Evolutionary conservation across 768 basidiomycete species (phyloP).

Genomic region (Agrocybe pediades): DNA sequence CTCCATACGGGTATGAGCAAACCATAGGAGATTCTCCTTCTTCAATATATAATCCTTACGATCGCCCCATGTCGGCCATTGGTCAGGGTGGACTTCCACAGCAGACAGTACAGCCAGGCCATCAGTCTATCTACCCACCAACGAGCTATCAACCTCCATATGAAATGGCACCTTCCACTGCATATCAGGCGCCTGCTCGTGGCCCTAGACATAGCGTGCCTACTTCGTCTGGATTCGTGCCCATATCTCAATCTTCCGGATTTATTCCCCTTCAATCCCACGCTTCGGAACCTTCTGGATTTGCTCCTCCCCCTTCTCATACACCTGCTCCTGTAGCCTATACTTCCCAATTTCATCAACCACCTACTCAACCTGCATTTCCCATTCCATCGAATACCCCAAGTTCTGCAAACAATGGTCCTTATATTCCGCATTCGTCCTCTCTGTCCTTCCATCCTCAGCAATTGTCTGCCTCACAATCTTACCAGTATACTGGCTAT

Average conservation of each 20-base stretch:
- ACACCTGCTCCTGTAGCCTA: conserved; percentile 38
- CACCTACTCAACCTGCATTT: conserved; percentile 26
- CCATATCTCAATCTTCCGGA: conserved; percentile 45
- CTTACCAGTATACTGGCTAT: conserved; percentile 38
- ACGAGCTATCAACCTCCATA: conserved; percentile 42
- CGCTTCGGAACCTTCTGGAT: conserved; percentile 35
- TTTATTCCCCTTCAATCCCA: conserved; percentile 38
- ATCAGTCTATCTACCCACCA: conserved; percentile 29
- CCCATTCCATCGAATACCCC: conserved; percentile 33
- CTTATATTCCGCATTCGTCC: conserved; percentile 27
- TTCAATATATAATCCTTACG: conserved; percentile 34
- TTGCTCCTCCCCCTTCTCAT: conserved; percentile 43
- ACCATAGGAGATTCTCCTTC: conserved; percentile 31
- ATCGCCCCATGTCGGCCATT: conserved; percentile 37
- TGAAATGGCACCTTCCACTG: conserved; percentile 33
- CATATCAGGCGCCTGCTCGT: conserved; percentile 39
- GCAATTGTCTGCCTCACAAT: conserved; percentile 32
- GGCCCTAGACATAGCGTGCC: conserved; percentile 72
- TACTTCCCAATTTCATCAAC: conserved; percentile 35
- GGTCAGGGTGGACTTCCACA: conserved; percentile 30
- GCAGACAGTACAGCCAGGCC: conserved; percentile 24
- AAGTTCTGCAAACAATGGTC: conserved; percentile 19
- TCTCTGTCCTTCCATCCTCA: conserved; percentile 40
- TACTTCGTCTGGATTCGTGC: conserved; percentile 69
- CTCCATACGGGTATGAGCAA: conserved; percentile 40